Evolutionary conservation across 2,329 filamentous ascomycete species (phyloP).

Genomic region (Huntiella bhutanensis): DNA sequence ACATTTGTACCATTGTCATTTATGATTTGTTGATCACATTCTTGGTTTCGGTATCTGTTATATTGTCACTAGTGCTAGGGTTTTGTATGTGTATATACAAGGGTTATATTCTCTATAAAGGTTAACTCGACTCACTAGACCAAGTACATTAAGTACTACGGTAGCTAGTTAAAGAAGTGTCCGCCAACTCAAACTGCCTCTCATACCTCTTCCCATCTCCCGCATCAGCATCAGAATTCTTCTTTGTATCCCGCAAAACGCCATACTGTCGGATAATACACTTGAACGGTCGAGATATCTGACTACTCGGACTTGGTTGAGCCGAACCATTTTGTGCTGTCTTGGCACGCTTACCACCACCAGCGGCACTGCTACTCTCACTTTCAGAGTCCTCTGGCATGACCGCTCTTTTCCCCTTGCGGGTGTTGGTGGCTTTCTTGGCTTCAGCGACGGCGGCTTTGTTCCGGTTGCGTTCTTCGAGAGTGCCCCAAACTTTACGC

Average conservation of each 20-base stretch:
- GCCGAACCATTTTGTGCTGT: no score
- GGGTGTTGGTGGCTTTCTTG: slow-evolving; percentile 15
- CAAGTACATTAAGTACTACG: background rate
- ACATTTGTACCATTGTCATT: background rate
- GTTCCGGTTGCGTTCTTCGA: slow-evolving; percentile 48
- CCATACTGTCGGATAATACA: slow-evolving; percentile 60
- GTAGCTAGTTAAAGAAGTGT: slow-evolving; percentile 35
- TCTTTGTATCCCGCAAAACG: slow-evolving; percentile 24
- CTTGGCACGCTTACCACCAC: no score
- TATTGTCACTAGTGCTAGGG: background rate
- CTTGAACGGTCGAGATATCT: slow-evolving; percentile 32
- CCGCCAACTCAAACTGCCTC: slow-evolving; percentile 44
- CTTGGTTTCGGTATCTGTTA: background rate
- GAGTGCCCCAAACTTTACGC: slow-evolving; percentile 67
- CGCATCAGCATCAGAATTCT: slow-evolving; percentile 25
- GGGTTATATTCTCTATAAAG: background rate
- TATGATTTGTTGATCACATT: background rate
- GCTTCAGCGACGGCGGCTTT: slow-evolving; percentile 1
- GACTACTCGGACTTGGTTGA: background rate
- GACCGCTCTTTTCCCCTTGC: slow-evolving; percentile 16
- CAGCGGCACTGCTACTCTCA: background rate
- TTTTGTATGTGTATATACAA: background rate
- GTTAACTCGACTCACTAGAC: background rate
- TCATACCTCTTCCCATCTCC: slow-evolving; percentile 35
- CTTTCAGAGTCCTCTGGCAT: background rate